Base-by-base conservation (phyloP, 1,284 basidiomycete species). In the Ustilago hordei region DNA sequence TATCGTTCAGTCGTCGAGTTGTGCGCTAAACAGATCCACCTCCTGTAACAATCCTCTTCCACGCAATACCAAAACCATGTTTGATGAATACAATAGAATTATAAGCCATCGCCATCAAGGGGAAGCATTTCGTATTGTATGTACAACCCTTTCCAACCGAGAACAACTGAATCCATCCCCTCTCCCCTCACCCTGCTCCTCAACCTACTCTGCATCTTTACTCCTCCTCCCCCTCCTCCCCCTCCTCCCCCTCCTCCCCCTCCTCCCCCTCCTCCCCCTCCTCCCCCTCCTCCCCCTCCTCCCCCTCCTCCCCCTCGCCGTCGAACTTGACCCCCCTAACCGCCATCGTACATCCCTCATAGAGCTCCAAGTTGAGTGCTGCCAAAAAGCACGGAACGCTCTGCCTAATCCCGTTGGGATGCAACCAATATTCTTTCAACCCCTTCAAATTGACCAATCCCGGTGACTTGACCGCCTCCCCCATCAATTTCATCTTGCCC, bases 361-460 rank as follows among this genome's bases (percentile, higher is more conserved):
- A 89, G 80, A 88, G 84, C 84, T 89, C 88, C 36, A 87, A 81
- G 36, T 87, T 88, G 23, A 89, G 85, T 59, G 88, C 88, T 0
- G 88, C 88, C 78, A 89, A 80, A 76, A 89, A 89, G 38, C 88
- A 88, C 1, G 88, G 88, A 0, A 89, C 87, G 64, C 87, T 87
- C 78, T 89, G 87, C 36, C 88, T 84, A 6, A 75, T 55, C 0
- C 81, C 80, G 67, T 88, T 86, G 2, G 85, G 84, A 28, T 64
- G 69, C 35, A 89, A 87, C 88, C 88, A 89, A 69, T 89, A 89
- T 73, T 87, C 86, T 31, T 87, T 80, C n/a, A 86, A 62, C 8
- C 78, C 75, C 3, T 60, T 45, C 2, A 81, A 39, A 57, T 82
- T 77, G 28, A 80, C 79, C 39, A 81, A 43, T 1, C 79, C 77